Conservation (phyloP, 2,329 filamentous ascomycete genomes). For the Calonectria honghensis region DNA sequence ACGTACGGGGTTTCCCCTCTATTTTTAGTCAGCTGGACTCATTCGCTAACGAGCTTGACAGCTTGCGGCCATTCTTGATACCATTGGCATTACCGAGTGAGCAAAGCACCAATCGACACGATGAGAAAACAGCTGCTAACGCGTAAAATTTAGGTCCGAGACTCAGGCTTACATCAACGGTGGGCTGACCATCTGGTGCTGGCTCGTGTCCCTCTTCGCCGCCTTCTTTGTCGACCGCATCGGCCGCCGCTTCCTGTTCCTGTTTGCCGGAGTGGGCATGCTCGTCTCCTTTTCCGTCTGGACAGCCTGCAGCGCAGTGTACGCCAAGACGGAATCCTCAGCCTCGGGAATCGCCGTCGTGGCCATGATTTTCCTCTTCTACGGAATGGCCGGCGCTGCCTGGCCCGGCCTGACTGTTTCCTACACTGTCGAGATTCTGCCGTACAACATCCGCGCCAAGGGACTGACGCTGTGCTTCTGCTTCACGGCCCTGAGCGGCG, state of each 20-base stretch:
- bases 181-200: constrained; percentile 52
- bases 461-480: constrained; percentile 52
- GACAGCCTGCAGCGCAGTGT: constrained; percentile 52
- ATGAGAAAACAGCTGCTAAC: background rate
- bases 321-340: constrained; percentile 48
- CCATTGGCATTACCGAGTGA: constrained; percentile 52
- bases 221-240: constrained; percentile 53
- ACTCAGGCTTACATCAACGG: constrained; percentile 53
- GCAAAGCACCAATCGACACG: fast-evolving
- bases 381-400: constrained; percentile 50
- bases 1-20: constrained; percentile 36
- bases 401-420: constrained; percentile 53
- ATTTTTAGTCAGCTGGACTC: too few relatives aligned
- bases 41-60: constrained; percentile 2
- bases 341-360: constrained; percentile 49
- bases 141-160: constrained; percentile 26
- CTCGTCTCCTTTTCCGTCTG: constrained; percentile 50
- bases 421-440: constrained; percentile 51
- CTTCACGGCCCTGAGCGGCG: constrained; percentile 50
- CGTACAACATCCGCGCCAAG: constrained; percentile 52
- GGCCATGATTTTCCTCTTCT: constrained; percentile 54
- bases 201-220: constrained; percentile 48
- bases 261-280: constrained; percentile 51
- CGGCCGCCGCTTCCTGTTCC: constrained; percentile 49
- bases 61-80: constrained; percentile 49